Evolutionary conservation across 805 yeast species (phyloP).

Genomic region (Hanseniaspora meyeri): DNA sequence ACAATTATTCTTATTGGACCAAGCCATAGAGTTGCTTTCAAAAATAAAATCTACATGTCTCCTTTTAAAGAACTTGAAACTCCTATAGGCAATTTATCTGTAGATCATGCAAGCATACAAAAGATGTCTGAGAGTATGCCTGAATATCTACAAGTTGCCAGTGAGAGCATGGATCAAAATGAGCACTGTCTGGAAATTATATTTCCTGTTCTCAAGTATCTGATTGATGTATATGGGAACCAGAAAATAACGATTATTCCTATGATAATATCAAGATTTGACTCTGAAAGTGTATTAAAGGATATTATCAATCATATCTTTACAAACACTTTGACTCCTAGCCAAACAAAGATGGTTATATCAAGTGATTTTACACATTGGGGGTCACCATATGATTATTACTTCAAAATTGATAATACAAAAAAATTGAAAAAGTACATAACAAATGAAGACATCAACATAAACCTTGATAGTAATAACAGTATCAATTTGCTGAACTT

Average conservation of each 20-base stretch:
- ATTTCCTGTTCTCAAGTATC: constrained; percentile 37
- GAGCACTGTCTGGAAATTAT: constrained; percentile 97
- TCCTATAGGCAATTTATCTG: constrained; percentile 64
- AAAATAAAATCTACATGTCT: constrained; percentile 44
- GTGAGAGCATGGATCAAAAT: constrained; percentile 49
- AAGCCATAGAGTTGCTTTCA: constrained; percentile 77
- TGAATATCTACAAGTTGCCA: constrained; percentile 44
- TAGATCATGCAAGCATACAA: constrained; percentile 41
- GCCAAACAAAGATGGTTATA: constrained; percentile 48
- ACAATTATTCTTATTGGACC: constrained; percentile 82
- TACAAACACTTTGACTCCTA: constrained; percentile 41
- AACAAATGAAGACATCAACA: constrained; percentile 14
- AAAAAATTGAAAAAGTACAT: neutral
- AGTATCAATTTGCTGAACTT: constrained; percentile 15
- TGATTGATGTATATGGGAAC: constrained; percentile 19
- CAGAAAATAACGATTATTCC: constrained; percentile 54
- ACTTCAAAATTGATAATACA: constrained; percentile 25
- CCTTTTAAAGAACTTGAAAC: constrained; percentile 51
- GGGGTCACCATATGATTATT: constrained; percentile 57
- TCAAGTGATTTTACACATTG: constrained; percentile 94
- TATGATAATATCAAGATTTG: constrained; percentile 53
- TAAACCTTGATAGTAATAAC: constrained; percentile 13
- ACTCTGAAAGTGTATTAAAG: constrained; percentile 35
- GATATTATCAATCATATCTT: constrained; percentile 36
- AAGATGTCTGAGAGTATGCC: constrained; percentile 29